phyloP scores from a whole-genome alignment of 805 yeast genomes.

The Candida montana region DNA sequence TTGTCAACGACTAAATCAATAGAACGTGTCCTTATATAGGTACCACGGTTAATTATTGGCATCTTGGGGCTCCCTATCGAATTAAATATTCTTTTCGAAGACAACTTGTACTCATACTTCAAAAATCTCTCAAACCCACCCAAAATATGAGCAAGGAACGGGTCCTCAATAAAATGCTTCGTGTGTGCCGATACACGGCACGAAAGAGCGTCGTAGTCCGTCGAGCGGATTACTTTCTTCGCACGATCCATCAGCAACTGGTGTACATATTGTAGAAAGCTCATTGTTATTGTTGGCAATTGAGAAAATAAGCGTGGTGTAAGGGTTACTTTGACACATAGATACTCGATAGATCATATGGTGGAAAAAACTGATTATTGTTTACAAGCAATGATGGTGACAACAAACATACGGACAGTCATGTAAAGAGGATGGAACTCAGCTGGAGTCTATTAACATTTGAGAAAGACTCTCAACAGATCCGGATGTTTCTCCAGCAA shows the following conservation, averaged over 20 bases:
- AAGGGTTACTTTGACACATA: neutral
- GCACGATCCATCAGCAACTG: conserved; percentile 10
- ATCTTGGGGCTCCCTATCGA: conserved; percentile 22
- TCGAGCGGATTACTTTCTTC: conserved; percentile 25
- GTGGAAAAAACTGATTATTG: too few species aligned
- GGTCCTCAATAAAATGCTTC: conserved; percentile 43
- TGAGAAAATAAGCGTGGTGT: neutral
- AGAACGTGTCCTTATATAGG: conserved; percentile 53
- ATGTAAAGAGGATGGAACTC: too few species aligned
- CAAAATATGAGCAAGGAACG: conserved; percentile 14
- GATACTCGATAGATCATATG: too few species aligned
- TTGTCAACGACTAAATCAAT: conserved; percentile 42
- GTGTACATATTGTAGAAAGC: neutral
- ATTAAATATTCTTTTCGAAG: conserved; percentile 16
- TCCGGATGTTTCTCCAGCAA: too few species aligned
- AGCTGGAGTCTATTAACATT: too few species aligned
- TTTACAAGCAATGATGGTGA: too few species aligned
- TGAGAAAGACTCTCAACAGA: too few species aligned
- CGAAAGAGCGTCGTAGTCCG: conserved; percentile 69
- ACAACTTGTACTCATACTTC: conserved; percentile 18
- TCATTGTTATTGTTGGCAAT: too few species aligned
- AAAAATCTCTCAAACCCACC: conserved; percentile 19
- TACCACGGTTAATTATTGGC: conserved; percentile 69
- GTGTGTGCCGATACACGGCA: conserved; percentile 52
- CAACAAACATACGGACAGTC: too few species aligned